A percentile compares a stretch with the other conserved stretches of the same genome.
phyloP scores from a whole-genome alignment of 2,329 filamentous ascomycete genomes.

The Aquanectria penicillioides region DNA sequence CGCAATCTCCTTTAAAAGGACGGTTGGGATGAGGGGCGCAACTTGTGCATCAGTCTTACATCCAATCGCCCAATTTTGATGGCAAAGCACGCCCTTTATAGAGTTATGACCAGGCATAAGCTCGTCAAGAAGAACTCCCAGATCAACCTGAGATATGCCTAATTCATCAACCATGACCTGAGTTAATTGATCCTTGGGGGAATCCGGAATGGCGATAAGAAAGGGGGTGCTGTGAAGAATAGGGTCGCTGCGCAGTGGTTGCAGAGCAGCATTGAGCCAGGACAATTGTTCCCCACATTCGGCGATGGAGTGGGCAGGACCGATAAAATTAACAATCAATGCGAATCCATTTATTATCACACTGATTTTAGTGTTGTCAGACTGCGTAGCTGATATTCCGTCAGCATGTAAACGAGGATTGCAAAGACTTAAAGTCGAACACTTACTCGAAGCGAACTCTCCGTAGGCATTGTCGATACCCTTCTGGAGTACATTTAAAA shows the following conservation, averaged over 20 bases:
- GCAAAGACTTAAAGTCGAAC: too few species aligned
- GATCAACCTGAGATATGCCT: too few species aligned
- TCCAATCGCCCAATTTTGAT: not conserved
- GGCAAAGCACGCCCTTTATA: too few species aligned
- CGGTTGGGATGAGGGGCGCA: not conserved
- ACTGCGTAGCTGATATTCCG: not conserved
- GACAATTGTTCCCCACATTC: not conserved
- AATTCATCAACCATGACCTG: not conserved
- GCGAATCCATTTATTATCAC: not conserved
- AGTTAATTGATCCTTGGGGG: not conserved
- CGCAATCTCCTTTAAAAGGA: not conserved
- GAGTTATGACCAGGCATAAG: too few species aligned
- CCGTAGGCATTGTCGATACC: not conserved
- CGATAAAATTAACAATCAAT: not conserved
- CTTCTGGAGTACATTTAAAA: not conserved
- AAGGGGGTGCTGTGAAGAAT: not conserved
- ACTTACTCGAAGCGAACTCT: not conserved
- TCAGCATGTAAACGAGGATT: too few species aligned
- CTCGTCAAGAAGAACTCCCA: too few species aligned
- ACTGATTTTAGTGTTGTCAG: not conserved
- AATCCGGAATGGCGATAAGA: not conserved
- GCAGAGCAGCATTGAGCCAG: not conserved
- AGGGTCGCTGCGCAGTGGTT: not conserved
- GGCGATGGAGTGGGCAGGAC: not conserved
- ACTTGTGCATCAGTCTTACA: not conserved